These are phyloP conservation scores for Scleroderma bovista DNA, from an alignment of 768 basidiomycete species.

Conservation along the genomic window DNA sequence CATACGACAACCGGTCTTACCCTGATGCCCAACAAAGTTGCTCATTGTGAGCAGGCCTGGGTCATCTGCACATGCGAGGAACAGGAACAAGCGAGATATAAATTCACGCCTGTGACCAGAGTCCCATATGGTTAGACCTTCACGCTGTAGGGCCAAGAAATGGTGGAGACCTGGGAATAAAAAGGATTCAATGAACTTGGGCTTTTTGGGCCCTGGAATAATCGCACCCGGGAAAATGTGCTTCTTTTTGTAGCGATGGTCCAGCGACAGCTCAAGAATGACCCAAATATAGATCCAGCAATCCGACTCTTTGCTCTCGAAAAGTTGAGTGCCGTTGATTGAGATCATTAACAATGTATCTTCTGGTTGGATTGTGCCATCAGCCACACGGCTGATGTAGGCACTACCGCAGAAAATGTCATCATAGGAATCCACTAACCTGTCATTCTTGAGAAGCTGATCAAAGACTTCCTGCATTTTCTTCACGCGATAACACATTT, in stretches of 20 bases:
- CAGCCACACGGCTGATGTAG: background rate
- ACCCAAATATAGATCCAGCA: slow-evolving; percentile 28
- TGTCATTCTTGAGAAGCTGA: background rate
- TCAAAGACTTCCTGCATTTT: no score
- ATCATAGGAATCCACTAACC: background rate
- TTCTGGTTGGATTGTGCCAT: slow-evolving; percentile 1
- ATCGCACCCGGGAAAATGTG: slow-evolving; percentile 25
- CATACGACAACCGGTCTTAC: slow-evolving; percentile 17
- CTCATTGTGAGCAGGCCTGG: slow-evolving; percentile 24
- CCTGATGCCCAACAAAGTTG: slow-evolving; percentile 34
- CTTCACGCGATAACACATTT: no score
- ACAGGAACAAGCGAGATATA: slow-evolving; percentile 10
- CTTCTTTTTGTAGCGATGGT: slow-evolving; percentile 7
- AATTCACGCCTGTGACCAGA: slow-evolving; percentile 2
- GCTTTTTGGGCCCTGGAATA: slow-evolving; percentile 32
- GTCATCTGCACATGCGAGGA: slow-evolving; percentile 27
- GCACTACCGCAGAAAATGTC: background rate
- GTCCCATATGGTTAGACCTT: slow-evolving; percentile 19
- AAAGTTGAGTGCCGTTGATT: slow-evolving; percentile 36
- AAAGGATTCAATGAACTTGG: slow-evolving; percentile 25
- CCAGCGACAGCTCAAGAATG: no score
- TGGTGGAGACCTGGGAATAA: slow-evolving; percentile 12
- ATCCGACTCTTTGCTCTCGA: slow-evolving; percentile 24
- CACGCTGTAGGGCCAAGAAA: slow-evolving; percentile 11
- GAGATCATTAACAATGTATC: slow-evolving; percentile 33